Conservation (phyloP, 169 alveolate species). For the Nephromyces sp. region DNA sequence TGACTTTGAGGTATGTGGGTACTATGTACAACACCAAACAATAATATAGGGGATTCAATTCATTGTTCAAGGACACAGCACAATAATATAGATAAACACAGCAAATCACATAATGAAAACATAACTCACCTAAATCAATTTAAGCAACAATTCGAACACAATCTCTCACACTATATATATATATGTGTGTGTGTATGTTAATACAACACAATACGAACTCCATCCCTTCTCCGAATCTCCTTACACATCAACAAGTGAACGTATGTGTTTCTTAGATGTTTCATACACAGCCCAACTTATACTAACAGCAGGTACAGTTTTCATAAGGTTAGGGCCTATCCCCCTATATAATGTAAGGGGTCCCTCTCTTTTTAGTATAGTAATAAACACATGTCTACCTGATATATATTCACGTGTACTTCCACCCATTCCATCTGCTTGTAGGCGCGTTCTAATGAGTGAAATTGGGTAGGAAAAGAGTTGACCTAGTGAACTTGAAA, state of each 20-base stretch:
- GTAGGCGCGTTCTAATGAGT: conserved; percentile 39
- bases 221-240: no score
- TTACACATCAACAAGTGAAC: neutral
- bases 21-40: no score
- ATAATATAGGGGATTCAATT: no score
- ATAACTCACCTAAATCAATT: no score
- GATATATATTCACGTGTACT: conserved; percentile 9
- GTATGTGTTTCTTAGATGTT: conserved; percentile 18
- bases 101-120: no score
- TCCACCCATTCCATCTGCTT: conserved; percentile 39
- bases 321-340: conserved; percentile 33
- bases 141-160: no score
- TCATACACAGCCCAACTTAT: conserved; percentile 42
- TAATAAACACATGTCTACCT: conserved; percentile 17
- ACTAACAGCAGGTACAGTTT: conserved; percentile 45
- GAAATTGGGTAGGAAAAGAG: conserved; percentile 36
- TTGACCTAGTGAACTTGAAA: conserved; percentile 33
- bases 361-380: conserved; percentile 29
- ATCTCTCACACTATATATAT: no score
- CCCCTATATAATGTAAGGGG: conserved; percentile 33
- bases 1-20: no score
- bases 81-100: no score
- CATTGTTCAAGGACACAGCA: no score
- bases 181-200: no score
- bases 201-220: neutral